Percentiles rank a stretch among this genome's conserved stretches.
Evolutionary conservation across 169 alveolate genomes (phyloP).

Genomic region (Cryptosporidium parvum): DNA sequence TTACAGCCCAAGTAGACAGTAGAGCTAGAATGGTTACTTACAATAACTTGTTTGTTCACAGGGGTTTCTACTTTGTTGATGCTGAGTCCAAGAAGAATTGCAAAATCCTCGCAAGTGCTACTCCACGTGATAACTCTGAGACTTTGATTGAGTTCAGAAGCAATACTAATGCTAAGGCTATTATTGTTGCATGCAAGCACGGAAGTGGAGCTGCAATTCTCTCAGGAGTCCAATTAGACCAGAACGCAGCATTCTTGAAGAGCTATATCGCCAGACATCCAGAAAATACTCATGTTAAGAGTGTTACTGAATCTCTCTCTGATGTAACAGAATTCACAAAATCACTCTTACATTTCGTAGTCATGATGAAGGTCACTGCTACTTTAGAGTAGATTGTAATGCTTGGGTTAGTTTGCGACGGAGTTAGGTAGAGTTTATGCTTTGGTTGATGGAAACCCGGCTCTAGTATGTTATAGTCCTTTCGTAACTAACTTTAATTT

Average conservation of each 20-base stretch:
- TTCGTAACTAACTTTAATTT: not conserved
- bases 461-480: not conserved
- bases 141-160: conserved; percentile 21
- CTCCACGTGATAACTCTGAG: conserved; percentile 23
- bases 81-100: conserved; percentile 22
- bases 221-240: conserved; percentile 54
- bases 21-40: not conserved
- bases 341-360: conserved; percentile 1
- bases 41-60: conserved; percentile 1
- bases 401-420: not conserved
- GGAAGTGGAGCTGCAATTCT: conserved; percentile 60
- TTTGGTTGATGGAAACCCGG: not conserved
- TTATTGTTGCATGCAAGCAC: conserved; percentile 38
- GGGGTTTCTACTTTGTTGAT: conserved; percentile 58
- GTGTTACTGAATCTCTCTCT: conserved; percentile 2
- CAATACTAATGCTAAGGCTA: conserved; percentile 7
- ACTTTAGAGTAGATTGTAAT: not conserved
- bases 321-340: not conserved
- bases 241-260: conserved; percentile 7
- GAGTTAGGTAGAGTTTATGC: not conserved
- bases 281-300: not conserved
- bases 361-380: not conserved
- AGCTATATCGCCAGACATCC: not conserved
- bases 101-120: conserved; percentile 9
- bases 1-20: not conserved